Percentiles rank a stretch among this genome's conserved stretches.
Evolutionary conservation across 1,139 yeast species (phyloP).

Genomic region (Yamadazyma triangularis): DNA sequence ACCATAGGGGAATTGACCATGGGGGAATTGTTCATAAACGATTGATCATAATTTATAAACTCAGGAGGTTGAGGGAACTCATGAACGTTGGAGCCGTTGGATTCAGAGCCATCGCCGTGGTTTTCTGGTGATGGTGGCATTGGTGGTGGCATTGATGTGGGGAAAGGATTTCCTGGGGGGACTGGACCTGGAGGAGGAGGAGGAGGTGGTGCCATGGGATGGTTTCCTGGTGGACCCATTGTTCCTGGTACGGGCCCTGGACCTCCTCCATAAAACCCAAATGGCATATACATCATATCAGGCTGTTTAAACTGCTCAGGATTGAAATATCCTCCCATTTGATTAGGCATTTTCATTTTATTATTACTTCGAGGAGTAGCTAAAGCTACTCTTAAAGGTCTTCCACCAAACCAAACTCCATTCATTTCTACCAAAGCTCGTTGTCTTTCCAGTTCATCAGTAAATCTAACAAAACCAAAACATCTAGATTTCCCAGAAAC

Average conservation of each 20-base stretch:
- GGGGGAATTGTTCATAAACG: slow-evolving; percentile 5
- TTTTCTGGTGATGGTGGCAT: slow-evolving; percentile 1
- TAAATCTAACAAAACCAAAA: slow-evolving; percentile 71
- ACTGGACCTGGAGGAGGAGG: slow-evolving; percentile 20
- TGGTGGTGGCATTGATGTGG: too few relatives aligned
- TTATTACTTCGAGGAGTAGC: slow-evolving; percentile 51
- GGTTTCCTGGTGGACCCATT: not conserved
- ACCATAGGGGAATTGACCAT: slow-evolving; percentile 2
- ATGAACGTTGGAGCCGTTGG: too few relatives aligned
- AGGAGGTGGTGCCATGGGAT: slow-evolving; percentile 1
- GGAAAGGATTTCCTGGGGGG: slow-evolving; percentile 3
- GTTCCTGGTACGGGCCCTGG: not conserved
- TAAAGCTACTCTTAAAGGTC: slow-evolving; percentile 68
- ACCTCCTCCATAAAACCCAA: slow-evolving; percentile 5
- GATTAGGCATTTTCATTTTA: slow-evolving; percentile 3
- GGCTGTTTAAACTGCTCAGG: slow-evolving; percentile 5
- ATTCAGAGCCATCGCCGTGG: not conserved
- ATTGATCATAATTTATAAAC: too few relatives aligned
- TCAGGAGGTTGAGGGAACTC: slow-evolving; percentile 3
- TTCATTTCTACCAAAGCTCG: slow-evolving; percentile 68
- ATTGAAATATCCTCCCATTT: slow-evolving; percentile 1
- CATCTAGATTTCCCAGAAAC: slow-evolving; percentile 68
- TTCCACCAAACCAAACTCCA: slow-evolving; percentile 69
- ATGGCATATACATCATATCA: slow-evolving; percentile 14
- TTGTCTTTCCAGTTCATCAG: slow-evolving; percentile 58